Evolutionary conservation across 23 red algal species (phyloP).

Genomic region (Cyanidium caldarium): DNA sequence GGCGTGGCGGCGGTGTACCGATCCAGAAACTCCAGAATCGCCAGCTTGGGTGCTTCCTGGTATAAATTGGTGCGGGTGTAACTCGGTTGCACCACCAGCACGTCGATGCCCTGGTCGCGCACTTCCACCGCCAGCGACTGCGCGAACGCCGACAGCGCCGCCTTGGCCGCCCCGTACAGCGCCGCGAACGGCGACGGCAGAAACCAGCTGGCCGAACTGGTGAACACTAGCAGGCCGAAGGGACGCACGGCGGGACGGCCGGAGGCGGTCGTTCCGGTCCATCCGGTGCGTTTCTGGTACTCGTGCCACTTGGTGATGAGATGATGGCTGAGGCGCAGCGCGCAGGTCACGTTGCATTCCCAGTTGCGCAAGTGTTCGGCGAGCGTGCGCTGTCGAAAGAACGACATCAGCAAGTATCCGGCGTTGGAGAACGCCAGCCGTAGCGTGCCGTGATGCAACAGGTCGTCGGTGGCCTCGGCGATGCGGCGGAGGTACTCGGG

Average conservation of each 20-base stretch:
- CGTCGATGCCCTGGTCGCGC: slow-evolving; percentile 39
- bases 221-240: slow-evolving; percentile 58
- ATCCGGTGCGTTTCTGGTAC: slow-evolving; percentile 35
- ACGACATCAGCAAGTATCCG: slow-evolving; percentile 71
- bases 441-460: neutral
- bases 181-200: slow-evolving; percentile 51
- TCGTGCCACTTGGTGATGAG: neutral
- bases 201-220: slow-evolving; percentile 63
- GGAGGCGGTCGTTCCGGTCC: slow-evolving; percentile 19
- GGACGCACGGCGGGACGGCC: too few species aligned
- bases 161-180: slow-evolving; percentile 82
- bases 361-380: slow-evolving; percentile 8
- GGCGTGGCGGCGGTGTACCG: slow-evolving; percentile 58
- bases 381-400: slow-evolving; percentile 19
- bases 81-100: slow-evolving; percentile 63
- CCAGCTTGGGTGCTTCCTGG: slow-evolving; percentile 39
- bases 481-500: slow-evolving; percentile 5
- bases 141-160: slow-evolving; percentile 57
- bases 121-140: slow-evolving; percentile 77
- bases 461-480: neutral
- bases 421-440: slow-evolving; percentile 69
- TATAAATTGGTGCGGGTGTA: slow-evolving; percentile 86
- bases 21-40: slow-evolving; percentile 44
- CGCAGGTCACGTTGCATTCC: neutral
- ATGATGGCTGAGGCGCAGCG: neutral